phyloP scores from a whole-genome alignment of 2,329 filamentous ascomycete genomes.

The Magnaporthiopsis incrustans region DNA sequence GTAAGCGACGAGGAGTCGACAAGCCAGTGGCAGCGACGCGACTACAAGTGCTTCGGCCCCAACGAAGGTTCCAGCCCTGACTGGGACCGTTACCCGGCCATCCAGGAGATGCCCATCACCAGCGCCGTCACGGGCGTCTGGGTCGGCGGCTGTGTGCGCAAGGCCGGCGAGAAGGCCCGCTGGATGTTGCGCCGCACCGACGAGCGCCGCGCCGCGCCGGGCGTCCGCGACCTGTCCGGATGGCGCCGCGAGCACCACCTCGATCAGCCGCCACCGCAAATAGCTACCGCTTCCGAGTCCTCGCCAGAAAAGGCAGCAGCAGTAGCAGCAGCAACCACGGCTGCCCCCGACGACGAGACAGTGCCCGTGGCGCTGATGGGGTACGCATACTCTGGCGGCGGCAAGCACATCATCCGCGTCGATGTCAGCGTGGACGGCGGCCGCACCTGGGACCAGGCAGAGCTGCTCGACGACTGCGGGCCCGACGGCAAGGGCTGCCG shows the following conservation, averaged over 20 bases:
- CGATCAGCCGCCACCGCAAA: not conserved
- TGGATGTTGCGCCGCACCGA: slow-evolving; percentile 9
- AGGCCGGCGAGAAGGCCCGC: not conserved
- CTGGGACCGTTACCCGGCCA: slow-evolving; percentile 55
- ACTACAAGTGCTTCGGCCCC: slow-evolving; percentile 63
- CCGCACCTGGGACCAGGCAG: slow-evolving; percentile 55
- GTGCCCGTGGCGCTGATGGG: slow-evolving; percentile 41
- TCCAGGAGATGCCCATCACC: slow-evolving; percentile 63
- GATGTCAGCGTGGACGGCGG: slow-evolving; percentile 59
- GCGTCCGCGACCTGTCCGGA: slow-evolving; percentile 11
- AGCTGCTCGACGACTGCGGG: slow-evolving; percentile 42
- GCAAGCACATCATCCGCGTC: slow-evolving; percentile 57
- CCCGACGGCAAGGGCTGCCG: slow-evolving; percentile 5
- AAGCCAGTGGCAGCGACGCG: slow-evolving; percentile 57
- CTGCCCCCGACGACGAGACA: slow-evolving; percentile 1
- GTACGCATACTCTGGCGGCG: slow-evolving; percentile 62
- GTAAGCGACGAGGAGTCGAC: slow-evolving; percentile 59
- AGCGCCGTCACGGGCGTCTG: slow-evolving; percentile 52
- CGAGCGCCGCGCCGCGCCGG: slow-evolving; percentile 10
- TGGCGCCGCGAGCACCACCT: slow-evolving; percentile 12
- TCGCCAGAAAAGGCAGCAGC: not conserved
- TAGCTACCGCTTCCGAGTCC: not conserved
- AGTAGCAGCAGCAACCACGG: not conserved
- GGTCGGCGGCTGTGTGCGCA: slow-evolving; percentile 28
- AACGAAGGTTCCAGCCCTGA: slow-evolving; percentile 49